Percentiles rank a stretch among this genome's conserved stretches.
Conservation (phyloP, 208 protist species). For the Acanthamoeba culbertsoni region DNA sequence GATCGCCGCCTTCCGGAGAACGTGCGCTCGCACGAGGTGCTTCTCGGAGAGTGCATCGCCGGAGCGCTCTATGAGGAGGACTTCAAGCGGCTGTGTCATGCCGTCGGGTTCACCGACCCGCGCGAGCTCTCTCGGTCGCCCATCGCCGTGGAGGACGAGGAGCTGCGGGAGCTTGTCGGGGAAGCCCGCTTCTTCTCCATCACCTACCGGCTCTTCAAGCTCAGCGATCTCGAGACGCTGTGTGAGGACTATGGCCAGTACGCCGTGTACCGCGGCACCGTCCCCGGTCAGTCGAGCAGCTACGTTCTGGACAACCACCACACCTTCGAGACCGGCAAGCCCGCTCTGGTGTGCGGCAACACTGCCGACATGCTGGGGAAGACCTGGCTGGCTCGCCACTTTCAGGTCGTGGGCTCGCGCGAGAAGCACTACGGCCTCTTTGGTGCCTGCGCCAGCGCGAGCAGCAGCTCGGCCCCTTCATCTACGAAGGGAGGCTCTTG, state of each 20-base stretch:
- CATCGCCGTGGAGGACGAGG: conserved; percentile 20
- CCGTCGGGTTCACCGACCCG: conserved; percentile 76
- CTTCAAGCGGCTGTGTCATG: conserved; percentile 64
- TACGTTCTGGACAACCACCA: conserved; percentile 75
- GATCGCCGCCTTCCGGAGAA: conserved; percentile 71
- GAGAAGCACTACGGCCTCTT: conserved; percentile 54
- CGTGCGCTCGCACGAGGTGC: conserved; percentile 65
- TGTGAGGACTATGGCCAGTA: conserved; percentile 82
- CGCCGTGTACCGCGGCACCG: conserved; percentile 78
- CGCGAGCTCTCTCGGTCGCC: conserved; percentile 36
- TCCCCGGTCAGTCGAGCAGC: conserved; percentile 6
- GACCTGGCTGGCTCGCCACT: conserved; percentile 61
- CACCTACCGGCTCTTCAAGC: conserved; percentile 81
- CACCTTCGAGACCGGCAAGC: conserved; percentile 62
- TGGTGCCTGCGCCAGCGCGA: background rate
- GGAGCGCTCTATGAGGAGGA: conserved; percentile 81
- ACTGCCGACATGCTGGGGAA: conserved; percentile 69
- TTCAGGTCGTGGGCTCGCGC: conserved; percentile 55
- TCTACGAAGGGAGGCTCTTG: background rate
- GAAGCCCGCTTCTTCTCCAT: conserved; percentile 75
- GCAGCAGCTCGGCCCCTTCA: background rate
- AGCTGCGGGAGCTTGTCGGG: conserved; percentile 54
- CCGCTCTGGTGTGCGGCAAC: conserved; percentile 73
- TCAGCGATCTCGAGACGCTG: conserved; percentile 63
- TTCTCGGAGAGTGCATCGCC: conserved; percentile 79